A percentile compares a stretch with the other conserved stretches of the same genome.
phyloP scores from a whole-genome alignment of 192 early-diverging fungal genomes.

The Dimargaris xerosporica region DNA sequence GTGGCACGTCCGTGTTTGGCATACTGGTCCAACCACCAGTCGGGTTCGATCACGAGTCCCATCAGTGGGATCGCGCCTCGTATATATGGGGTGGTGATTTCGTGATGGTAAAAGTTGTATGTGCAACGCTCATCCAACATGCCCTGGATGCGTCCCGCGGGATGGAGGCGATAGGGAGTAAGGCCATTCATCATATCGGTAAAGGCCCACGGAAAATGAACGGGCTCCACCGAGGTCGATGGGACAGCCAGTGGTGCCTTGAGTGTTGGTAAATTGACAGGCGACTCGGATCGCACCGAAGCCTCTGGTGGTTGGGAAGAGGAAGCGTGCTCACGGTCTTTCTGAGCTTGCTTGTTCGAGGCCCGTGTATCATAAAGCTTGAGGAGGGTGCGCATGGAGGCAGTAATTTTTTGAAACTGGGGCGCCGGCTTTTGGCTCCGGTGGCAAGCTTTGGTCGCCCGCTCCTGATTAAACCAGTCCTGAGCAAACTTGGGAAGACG shows the following conservation, averaged over 20 bases:
- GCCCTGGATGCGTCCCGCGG: neutral
- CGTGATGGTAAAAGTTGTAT: neutral
- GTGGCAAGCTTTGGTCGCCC: too few species aligned
- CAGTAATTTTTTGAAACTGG: too few species aligned
- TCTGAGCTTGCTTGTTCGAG: neutral
- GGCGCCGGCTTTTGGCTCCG: too few species aligned
- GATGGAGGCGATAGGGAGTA: conserved; percentile 9
- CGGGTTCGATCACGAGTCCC: conserved; percentile 8
- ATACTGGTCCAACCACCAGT: neutral
- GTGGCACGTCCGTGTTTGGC: neutral
- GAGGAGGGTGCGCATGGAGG: too few species aligned
- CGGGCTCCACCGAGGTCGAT: neutral
- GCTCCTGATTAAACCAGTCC: too few species aligned
- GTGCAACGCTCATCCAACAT: neutral
- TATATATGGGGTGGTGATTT: neutral
- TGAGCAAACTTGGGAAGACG: neutral
- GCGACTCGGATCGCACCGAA: too few species aligned
- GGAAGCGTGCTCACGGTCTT: neutral
- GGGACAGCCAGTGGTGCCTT: too few species aligned
- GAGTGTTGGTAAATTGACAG: neutral
- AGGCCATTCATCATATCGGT: conserved; percentile 7
- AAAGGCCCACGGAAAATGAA: conserved; percentile 6
- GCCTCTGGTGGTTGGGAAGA: neutral
- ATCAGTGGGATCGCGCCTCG: neutral
- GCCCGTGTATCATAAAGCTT: neutral